Percentiles rank a stretch among this genome's conserved stretches.
Evolutionary conservation across 2,329 filamentous ascomycete species (phyloP).

Genomic region (Diaporthe velutina): DNA sequence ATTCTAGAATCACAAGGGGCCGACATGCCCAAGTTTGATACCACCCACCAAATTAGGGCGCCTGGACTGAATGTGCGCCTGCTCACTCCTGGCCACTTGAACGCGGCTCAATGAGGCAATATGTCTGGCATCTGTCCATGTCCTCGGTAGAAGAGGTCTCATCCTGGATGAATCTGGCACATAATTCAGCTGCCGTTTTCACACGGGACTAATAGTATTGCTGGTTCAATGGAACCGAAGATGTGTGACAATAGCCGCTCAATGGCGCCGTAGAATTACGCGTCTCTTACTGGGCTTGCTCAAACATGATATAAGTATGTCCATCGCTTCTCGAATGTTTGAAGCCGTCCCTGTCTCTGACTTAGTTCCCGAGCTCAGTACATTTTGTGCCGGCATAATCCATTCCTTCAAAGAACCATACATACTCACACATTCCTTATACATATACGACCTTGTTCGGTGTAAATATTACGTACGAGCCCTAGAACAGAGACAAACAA

Average conservation of each 20-base stretch:
- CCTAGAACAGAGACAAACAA: neutral
- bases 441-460: neutral
- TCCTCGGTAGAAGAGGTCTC: neutral
- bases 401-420: neutral
- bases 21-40: neutral
- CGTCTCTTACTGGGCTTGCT: neutral
- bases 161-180: neutral
- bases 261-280: neutral
- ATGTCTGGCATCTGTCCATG: constrained; percentile 15
- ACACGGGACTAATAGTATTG: neutral
- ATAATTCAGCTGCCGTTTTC: neutral
- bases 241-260: constrained; percentile 3
- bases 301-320: neutral
- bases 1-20: constrained; percentile 15
- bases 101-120: neutral
- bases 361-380: neutral
- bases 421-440: neutral
- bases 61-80: constrained; percentile 8
- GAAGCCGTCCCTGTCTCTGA: neutral
- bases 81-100: constrained; percentile 3
- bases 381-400: neutral
- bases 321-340: neutral
- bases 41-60: constrained; percentile 10
- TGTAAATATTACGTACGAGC: neutral
- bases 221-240: neutral